Base-by-base conservation (phyloP, 1,284 basidiomycete genomes). In the Tilletia setariae region DNA sequence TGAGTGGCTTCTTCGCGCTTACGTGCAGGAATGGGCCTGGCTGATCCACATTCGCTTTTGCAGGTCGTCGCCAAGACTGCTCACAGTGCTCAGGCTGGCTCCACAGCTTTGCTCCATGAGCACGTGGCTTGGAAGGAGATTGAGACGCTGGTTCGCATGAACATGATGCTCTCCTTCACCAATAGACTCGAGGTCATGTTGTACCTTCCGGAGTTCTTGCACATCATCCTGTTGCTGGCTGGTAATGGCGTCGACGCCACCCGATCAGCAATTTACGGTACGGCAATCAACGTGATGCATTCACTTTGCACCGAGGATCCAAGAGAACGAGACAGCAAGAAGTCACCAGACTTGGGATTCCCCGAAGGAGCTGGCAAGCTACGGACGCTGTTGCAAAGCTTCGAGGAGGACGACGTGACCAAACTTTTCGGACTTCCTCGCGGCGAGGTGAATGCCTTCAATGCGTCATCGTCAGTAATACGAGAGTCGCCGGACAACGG, bases 71-170 rank as follows among this genome's bases (percentile, higher is more conserved):
- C 76, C 28, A 79, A 78, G 73, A 80, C 78, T 4, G 74, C 77
- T 11, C 76, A 79, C 66, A 76, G 64, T 46, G 43, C 64, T 28
- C 47, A 51, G 30, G 40, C 42, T 19, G 46, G 44, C 7, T 40
- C 64, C 3, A 47, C 47, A 32, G 40, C 30, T 15, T 28, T 44
- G 32, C 66, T 79, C 40, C 78, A 78, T 53, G 76, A 78, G 46
- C 76, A 77, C 51, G 70, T 72, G 1, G 76, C 76, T 21, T 80
- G 78, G 78, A 78, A 78, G 65, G 78, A 80, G 70, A 79, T 80
- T 19, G 78, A 75, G 13, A 80, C 78, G 63, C 68, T 80, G 63
- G 71, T 76, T 35, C 69, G 78, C 30, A 79, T 80, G 76, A 79
- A 80, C 69, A 78, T 78, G 75, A 74, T 79, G 46, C 73, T 80